A percentile compares a stretch with the other conserved stretches of the same genome.
Evolutionary conservation across 225 moss, liverwort and hornwort genomes (phyloP).

Genomic region (Pleurozium schreberi): DNA sequence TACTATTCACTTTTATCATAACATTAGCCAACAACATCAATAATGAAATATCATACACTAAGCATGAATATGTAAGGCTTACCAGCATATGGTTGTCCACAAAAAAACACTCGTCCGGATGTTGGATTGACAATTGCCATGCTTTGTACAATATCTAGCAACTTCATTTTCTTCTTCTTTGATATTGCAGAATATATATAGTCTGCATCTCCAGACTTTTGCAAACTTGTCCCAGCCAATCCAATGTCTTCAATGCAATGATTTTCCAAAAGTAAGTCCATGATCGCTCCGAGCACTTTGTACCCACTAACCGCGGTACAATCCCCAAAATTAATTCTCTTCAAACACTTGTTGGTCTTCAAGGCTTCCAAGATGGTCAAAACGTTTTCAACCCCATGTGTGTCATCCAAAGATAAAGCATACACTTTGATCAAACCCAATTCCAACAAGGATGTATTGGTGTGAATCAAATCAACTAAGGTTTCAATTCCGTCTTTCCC

Average conservation of each 20-base stretch:
- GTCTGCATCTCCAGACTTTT: accelerated
- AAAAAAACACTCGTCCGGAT: not conserved
- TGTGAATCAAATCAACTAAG: not conserved
- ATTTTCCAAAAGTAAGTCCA: not conserved
- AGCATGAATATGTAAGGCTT: not conserved
- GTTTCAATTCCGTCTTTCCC: not conserved
- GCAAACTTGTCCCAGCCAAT: accelerated
- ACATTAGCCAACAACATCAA: accelerated
- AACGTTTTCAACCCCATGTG: not conserved
- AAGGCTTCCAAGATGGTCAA: not conserved
- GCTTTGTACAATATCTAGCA: not conserved
- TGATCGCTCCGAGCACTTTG: not conserved
- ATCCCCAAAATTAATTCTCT: accelerated
- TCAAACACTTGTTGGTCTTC: not conserved
- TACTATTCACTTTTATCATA: too few relatives aligned
- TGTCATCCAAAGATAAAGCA: accelerated
- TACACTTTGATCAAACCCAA: accelerated
- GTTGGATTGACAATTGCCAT: not conserved
- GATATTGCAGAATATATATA: not conserved
- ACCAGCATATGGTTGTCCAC: not conserved
- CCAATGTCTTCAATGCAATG: not conserved
- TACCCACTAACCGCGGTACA: not conserved
- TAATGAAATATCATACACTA: not conserved
- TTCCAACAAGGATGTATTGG: not conserved
- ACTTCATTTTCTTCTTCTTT: not conserved